Evolutionary conservation across 441 rosid genomes (phyloP).

Genomic region (Populus hybrid): DNA sequence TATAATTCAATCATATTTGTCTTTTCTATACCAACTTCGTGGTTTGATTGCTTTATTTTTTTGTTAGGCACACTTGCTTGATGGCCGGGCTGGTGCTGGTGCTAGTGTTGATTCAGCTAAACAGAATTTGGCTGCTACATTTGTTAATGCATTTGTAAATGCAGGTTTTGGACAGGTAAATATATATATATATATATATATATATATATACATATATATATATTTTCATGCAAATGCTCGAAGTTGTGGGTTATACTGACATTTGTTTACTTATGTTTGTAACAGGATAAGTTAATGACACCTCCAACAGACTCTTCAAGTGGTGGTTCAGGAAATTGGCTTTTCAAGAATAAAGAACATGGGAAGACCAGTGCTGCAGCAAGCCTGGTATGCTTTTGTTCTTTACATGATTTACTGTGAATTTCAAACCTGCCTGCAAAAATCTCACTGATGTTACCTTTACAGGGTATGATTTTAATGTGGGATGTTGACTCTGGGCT

Average conservation of each 20-base stretch:
- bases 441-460: constrained; percentile 22
- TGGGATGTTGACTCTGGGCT: constrained; percentile 98
- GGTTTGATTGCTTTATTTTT: constrained; percentile 7
- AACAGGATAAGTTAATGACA: constrained; percentile 95
- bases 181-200: background rate
- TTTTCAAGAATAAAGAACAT: constrained; percentile 92
- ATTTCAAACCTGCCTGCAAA: background rate
- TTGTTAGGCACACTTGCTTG: constrained; percentile 89
- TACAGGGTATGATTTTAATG: constrained; percentile 86
- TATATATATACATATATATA: background rate
- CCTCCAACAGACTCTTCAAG: constrained; percentile 65
- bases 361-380: constrained; percentile 98
- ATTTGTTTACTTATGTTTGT: constrained; percentile 9
- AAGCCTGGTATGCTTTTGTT: constrained; percentile 62
- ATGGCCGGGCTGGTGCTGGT: constrained; percentile 84
- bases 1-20: background rate
- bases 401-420: background rate
- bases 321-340: constrained; percentile 79
- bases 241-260: constrained; percentile 9
- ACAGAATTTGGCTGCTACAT: constrained; percentile 92
- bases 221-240: background rate
- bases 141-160: constrained; percentile 97
- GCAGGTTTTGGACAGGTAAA: constrained; percentile 95
- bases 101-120: constrained; percentile 91
- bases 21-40: constrained; percentile 9